phyloP scores from a whole-genome alignment of 202 grass and related monocot species.

The Zizania palustris region DNA sequence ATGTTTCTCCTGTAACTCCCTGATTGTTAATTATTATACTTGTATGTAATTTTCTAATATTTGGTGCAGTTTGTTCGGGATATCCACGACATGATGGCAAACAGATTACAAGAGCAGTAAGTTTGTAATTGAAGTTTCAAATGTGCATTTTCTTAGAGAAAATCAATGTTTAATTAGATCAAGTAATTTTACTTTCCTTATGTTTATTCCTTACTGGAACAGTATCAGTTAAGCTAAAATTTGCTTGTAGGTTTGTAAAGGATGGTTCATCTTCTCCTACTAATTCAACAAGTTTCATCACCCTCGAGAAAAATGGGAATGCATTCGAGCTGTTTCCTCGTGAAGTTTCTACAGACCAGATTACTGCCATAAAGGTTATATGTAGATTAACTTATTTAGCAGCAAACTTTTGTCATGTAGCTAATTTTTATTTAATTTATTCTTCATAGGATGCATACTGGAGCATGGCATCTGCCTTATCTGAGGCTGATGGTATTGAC shows the following conservation, averaged over 20 bases:
- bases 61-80: conserved; percentile 85
- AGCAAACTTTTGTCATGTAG: neutral
- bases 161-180: neutral
- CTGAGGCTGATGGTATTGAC: conserved; percentile 95
- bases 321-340: conserved; percentile 70
- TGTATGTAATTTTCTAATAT: conserved; percentile 34
- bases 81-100: conserved; percentile 97
- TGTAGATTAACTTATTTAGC: conserved; percentile 37
- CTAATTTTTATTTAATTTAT: conserved; percentile 32
- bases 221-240: conserved; percentile 17
- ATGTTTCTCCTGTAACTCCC: conserved; percentile 5
- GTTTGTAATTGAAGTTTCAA: conserved; percentile 34
- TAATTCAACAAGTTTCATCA: conserved; percentile 67
- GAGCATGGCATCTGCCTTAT: conserved; percentile 94
- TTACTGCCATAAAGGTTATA: conserved; percentile 82
- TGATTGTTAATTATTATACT: conserved; percentile 25
- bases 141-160: conserved; percentile 2
- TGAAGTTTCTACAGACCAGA: conserved; percentile 81
- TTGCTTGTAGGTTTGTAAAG: conserved; percentile 52
- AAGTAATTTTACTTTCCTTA: neutral
- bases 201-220: conserved; percentile 32
- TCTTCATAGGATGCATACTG: conserved; percentile 76
- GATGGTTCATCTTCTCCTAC: conserved; percentile 49
- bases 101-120: conserved; percentile 72
- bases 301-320: conserved; percentile 87